Percentiles rank a stretch among this genome's conserved stretches.
Evolutionary conservation across 2,329 filamentous ascomycete species (phyloP).

Genomic region (Cryphonectria nitschkei): DNA sequence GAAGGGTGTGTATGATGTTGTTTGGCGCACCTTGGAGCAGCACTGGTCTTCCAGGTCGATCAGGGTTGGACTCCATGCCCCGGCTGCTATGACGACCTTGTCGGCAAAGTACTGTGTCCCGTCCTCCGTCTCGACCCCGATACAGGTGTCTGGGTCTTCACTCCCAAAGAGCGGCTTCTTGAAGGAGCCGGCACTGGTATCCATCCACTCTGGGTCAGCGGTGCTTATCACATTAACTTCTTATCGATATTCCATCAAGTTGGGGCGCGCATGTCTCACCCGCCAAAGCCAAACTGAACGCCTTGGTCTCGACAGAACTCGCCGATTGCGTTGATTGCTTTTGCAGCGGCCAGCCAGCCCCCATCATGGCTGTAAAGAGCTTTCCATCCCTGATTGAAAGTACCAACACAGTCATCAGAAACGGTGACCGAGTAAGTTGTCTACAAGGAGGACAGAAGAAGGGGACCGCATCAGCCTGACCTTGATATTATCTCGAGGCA

Average conservation of each 20-base stretch:
- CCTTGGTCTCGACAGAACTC: slow-evolving; percentile 42
- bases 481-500: slow-evolving; percentile 45
- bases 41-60: slow-evolving; percentile 44
- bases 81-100: slow-evolving; percentile 48
- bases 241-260: neutral
- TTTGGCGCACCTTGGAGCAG: slow-evolving; percentile 39
- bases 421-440: neutral
- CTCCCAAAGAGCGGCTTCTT: slow-evolving; percentile 44
- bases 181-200: slow-evolving; percentile 46
- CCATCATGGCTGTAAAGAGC: slow-evolving; percentile 47
- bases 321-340: slow-evolving; percentile 51
- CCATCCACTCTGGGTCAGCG: neutral
- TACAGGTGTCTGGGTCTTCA: slow-evolving; percentile 40
- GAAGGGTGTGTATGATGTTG: neutral
- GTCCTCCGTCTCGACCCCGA: slow-evolving; percentile 46
- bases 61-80: slow-evolving; percentile 42
- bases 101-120: slow-evolving; percentile 47
- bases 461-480: slow-evolving; percentile 28
- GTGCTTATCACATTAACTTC: neutral
- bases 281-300: slow-evolving; percentile 47
- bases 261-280: slow-evolving; percentile 31
- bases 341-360: slow-evolving; percentile 51
- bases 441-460: neutral
- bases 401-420: neutral
- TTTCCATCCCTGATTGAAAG: slow-evolving; percentile 45